Conservation (phyloP, 352 stramenopile species). For the Pythium brachiatum region DNA sequence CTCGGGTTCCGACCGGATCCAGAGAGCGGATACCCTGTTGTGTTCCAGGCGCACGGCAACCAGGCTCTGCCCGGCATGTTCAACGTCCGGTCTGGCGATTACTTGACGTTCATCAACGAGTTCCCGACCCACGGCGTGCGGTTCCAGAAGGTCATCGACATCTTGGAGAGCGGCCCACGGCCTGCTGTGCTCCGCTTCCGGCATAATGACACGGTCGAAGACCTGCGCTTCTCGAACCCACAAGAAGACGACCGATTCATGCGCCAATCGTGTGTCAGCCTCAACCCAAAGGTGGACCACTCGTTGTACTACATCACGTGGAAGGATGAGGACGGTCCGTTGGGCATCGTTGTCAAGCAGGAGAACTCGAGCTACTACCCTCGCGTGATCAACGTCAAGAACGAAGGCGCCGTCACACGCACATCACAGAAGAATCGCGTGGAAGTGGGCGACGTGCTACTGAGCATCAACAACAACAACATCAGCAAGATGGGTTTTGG, state of each 20-base stretch:
- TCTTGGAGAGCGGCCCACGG: slow-evolving; percentile 73
- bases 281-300: slow-evolving; percentile 83
- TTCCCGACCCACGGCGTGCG: slow-evolving; percentile 78
- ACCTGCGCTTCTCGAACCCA: slow-evolving; percentile 56
- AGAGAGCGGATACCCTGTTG: slow-evolving; percentile 71
- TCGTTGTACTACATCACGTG: slow-evolving; percentile 89
- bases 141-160: slow-evolving; percentile 87
- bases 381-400: slow-evolving; percentile 87
- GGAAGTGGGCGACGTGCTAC: slow-evolving; percentile 73
- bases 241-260: slow-evolving; percentile 69
- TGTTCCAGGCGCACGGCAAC: slow-evolving; percentile 79
- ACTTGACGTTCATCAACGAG: slow-evolving; percentile 85
- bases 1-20: slow-evolving; percentile 78
- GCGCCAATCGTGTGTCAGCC: slow-evolving; percentile 65
- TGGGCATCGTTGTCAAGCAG: slow-evolving; percentile 87
- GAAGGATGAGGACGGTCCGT: slow-evolving; percentile 82
- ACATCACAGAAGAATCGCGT: slow-evolving; percentile 84
- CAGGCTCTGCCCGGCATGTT: slow-evolving; percentile 79
- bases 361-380: slow-evolving; percentile 86
- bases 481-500: slow-evolving; percentile 90
- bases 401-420: slow-evolving; percentile 75
- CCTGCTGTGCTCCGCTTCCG: slow-evolving; percentile 80
- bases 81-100: slow-evolving; percentile 78
- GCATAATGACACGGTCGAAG: slow-evolving; percentile 71
- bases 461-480: slow-evolving; percentile 91